These are phyloP conservation scores for Colletotrichum zoysiae DNA, from an alignment of 2,329 filamentous ascomycete species.

Conservation along the genomic window DNA sequence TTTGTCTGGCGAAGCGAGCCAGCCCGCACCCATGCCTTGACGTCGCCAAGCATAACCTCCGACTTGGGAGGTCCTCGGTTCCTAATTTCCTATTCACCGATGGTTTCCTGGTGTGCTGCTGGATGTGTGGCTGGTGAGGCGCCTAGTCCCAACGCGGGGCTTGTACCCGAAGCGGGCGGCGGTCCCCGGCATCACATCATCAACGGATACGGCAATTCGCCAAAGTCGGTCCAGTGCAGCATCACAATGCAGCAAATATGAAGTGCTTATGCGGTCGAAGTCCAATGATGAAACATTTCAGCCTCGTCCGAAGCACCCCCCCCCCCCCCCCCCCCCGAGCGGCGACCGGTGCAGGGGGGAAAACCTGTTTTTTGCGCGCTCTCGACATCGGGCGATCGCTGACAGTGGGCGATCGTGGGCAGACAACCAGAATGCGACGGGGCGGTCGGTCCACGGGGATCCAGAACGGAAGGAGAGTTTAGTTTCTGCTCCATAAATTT, in stretches of 20 bases:
- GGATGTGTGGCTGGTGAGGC: conserved; percentile 24
- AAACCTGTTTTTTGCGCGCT: conserved; percentile 38
- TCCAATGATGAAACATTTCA: conserved; percentile 42
- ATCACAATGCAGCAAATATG: conserved; percentile 33
- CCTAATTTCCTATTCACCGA: not conserved
- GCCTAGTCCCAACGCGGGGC: too few relatives aligned
- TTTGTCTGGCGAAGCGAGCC: conserved; percentile 2
- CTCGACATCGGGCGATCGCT: conserved; percentile 12
- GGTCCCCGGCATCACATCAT: not conserved
- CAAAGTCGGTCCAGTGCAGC: conserved; percentile 30
- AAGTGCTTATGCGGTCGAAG: conserved; percentile 34
- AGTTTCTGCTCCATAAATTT: conserved; percentile 28
- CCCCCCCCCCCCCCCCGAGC: too few relatives aligned
- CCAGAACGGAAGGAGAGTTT: conserved; percentile 21
- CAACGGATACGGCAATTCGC: conserved; percentile 22
- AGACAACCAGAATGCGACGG: conserved; percentile 10
- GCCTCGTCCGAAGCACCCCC: conserved; percentile 35
- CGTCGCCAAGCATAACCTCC: not conserved
- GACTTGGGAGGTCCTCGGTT: not conserved
- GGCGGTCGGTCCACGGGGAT: conserved; percentile 10
- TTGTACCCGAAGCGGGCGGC: not conserved
- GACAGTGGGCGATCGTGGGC: conserved; percentile 37
- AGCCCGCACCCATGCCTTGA: not conserved
- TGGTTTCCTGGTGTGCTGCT: not conserved
- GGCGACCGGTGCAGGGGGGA: conserved; percentile 24